These are phyloP conservation scores for Nannizzia gypsea DNA, from an alignment of 2,329 filamentous ascomycete genomes.

Conservation along the genomic window DNA sequence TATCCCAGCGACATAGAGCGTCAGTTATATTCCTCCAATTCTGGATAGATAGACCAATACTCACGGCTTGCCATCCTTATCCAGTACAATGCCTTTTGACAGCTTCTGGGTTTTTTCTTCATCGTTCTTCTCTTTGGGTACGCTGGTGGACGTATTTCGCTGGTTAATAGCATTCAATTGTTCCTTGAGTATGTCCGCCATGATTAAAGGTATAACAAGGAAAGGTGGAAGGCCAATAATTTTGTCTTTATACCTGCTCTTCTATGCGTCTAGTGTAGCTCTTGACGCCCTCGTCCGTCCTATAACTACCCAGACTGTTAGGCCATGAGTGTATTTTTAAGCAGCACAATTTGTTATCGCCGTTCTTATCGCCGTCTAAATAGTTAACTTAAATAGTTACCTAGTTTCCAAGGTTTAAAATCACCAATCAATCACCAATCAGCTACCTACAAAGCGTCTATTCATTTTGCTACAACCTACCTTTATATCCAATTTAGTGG, in stretches of 20 bases:
- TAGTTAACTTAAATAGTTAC: too few relatives aligned
- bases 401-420: too few relatives aligned
- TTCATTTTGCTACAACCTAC: too few relatives aligned
- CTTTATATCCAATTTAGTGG: too few relatives aligned
- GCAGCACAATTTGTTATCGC: not conserved
- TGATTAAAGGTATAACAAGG: not conserved
- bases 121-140: constrained; percentile 12
- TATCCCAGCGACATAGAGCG: constrained; percentile 14
- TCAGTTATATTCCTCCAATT: not conserved
- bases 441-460: too few relatives aligned
- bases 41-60: constrained; percentile 11
- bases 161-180: constrained; percentile 14
- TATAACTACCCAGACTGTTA: too few relatives aligned
- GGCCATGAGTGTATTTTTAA: not conserved
- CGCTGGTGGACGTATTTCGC: constrained; percentile 5
- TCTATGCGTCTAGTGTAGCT: too few relatives aligned
- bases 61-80: constrained; percentile 41
- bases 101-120: constrained; percentile 20
- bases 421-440: too few relatives aligned
- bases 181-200: constrained; percentile 19
- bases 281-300: too few relatives aligned
- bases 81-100: constrained; percentile 39
- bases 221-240: not conserved
- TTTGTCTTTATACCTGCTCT: not conserved
- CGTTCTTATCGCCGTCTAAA: not conserved